Percentiles rank a stretch among this genome's conserved stretches.
phyloP scores from a whole-genome alignment of 371 early-diverging fungal species.

The Smittium mucronatum region DNA sequence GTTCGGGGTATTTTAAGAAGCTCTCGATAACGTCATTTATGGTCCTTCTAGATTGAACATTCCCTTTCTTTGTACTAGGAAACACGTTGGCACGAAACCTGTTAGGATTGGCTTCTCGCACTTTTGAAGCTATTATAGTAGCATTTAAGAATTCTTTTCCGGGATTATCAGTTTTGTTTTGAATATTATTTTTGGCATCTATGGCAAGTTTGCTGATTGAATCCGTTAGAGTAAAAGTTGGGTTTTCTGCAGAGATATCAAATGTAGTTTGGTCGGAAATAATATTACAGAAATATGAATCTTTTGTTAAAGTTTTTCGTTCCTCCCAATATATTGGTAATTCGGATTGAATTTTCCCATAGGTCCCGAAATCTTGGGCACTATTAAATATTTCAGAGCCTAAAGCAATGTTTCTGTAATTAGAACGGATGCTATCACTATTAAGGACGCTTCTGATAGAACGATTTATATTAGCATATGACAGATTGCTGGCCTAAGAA shows the following conservation, averaged over 20 bases:
- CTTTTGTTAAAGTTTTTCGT: slow-evolving; percentile 39
- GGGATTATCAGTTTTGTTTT: neutral
- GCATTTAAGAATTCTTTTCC: neutral
- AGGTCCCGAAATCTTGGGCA: too few relatives aligned
- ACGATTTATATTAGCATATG: too few relatives aligned
- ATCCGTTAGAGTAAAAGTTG: neutral
- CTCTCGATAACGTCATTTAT: neutral
- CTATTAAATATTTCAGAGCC: too few relatives aligned
- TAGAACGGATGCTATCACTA: too few relatives aligned
- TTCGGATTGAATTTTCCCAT: slow-evolving; percentile 20
- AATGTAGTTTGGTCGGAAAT: slow-evolving; percentile 57
- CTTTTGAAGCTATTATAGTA: neutral
- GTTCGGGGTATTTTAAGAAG: neutral
- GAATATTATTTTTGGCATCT: neutral
- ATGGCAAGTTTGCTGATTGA: neutral
- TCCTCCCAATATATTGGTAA: slow-evolving; percentile 33
- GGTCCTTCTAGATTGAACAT: neutral
- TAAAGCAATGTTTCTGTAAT: too few relatives aligned
- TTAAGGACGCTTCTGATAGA: too few relatives aligned
- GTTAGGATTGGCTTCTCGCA: neutral
- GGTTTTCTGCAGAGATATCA: slow-evolving; percentile 10
- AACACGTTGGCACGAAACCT: neutral
- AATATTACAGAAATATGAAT: slow-evolving; percentile 56
- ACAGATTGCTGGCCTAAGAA: too few relatives aligned
- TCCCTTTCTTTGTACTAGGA: neutral